Evolutionary conservation across 2,329 filamentous ascomycete genomes (phyloP), one percentile per base, ranked within the genome.

Genomic region (Fonsecaea pedrosoi): DNA sequence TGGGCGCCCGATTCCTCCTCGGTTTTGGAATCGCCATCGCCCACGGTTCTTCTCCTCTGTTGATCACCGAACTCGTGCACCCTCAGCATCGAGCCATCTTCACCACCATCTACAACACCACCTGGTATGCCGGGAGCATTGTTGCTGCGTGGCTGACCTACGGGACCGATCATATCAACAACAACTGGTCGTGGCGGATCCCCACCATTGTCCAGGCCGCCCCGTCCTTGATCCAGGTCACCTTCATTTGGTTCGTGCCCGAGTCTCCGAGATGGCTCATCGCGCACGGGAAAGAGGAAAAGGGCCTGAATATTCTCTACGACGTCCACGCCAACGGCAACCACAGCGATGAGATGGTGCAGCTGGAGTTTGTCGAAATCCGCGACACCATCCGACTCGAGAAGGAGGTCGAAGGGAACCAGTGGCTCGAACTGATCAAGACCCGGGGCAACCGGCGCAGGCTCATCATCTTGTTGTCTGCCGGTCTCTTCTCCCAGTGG

Each of bases 331-430:
- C 79, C 37, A 78, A 80, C 32, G 80, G 79, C 30, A 73, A 82
- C 65, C 63, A 74, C 21, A 69, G 78, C 9, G 77, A 79, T 40
- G 75, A 77, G 62, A 84, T 84, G 4, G 89, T 91, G 7, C 85
- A 89, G 72, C 88, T 88, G 74, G 87, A 91, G 75, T 89, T 83
- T 75, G 83, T 83, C 60, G 88, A 91, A 78, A 91, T 91, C 77
- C 85, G 84, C 73, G 83, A 88, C 73, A 89, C 87, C 12, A 85
- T 90, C 64, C 78, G 80, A 60, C 78, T 87, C 66, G 88, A 90
- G 74, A 83, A 83, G 69, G 77, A 82, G 48, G 75, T 76, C 61
- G 84, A 76, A 62, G 54, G 60, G 30, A 85, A 83, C 56, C 77
- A 79, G 67, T 91, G 89, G 75, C 70, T 85, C 25, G 87, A 90